phyloP scores from a whole-genome alignment of 1,139 yeast species.

The Blastobotrys aristatus region DNA sequence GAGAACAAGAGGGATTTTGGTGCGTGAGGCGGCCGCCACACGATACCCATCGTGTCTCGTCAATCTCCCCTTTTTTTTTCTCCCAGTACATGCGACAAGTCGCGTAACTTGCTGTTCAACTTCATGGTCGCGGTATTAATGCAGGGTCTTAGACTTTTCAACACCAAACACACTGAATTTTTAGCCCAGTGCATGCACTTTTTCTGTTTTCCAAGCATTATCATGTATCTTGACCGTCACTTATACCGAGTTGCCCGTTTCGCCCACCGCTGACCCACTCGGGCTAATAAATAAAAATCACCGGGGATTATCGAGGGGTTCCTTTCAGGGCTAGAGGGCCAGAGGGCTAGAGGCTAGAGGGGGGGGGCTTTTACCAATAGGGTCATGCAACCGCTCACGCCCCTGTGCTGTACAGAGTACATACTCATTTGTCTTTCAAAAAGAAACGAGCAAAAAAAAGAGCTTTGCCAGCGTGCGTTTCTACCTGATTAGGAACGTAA shows the following conservation, averaged over 20 bases:
- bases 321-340: not conserved
- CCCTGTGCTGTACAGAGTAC: no score
- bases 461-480: not conserved
- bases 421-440: no score
- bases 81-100: not conserved
- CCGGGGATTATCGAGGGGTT: not conserved
- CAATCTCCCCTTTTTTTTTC: no score
- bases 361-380: no score
- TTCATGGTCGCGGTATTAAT: no score
- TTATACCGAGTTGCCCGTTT: not conserved
- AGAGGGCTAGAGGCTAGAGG: not conserved
- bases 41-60: not conserved
- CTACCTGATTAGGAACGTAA: not conserved
- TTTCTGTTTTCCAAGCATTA: not conserved
- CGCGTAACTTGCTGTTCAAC: no score
- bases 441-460: not conserved
- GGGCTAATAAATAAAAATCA: not conserved
- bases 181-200: conserved; percentile 1
- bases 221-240: not conserved
- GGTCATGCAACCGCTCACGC: no score
- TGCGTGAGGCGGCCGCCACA: conserved; percentile 6
- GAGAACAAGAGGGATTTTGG: not conserved
- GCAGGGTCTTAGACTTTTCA: no score
- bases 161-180: not conserved
- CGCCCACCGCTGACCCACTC: not conserved